Evolutionary conservation across 1,284 basidiomycete genomes (phyloP).

Genomic region (Boletus sp.): DNA sequence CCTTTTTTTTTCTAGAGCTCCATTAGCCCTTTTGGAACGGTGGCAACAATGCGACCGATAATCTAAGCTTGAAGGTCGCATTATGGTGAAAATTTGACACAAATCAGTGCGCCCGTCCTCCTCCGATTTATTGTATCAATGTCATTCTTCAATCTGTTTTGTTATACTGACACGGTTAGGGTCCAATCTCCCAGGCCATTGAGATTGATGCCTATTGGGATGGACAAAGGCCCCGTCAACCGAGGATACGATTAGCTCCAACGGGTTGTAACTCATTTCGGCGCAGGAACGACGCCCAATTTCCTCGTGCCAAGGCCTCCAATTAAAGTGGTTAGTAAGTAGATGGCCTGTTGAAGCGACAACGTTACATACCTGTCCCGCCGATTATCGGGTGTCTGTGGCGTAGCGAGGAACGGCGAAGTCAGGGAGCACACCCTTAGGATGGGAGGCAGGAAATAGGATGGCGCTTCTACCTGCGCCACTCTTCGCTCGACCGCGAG

Average conservation of each 20-base stretch:
- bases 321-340: not conserved
- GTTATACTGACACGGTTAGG: not conserved
- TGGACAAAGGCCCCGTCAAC: not conserved
- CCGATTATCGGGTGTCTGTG: slow-evolving; percentile 16
- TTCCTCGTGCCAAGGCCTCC: not conserved
- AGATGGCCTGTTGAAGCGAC: not conserved
- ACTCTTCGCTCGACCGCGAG: not conserved
- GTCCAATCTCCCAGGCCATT: not conserved
- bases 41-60: not conserved
- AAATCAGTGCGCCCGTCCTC: not conserved
- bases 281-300: not conserved
- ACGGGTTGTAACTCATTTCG: not conserved
- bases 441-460: not conserved
- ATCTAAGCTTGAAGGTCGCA: slow-evolving; percentile 4
- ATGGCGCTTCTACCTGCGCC: not conserved
- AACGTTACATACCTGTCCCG: not conserved
- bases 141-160: not conserved
- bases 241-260: not conserved
- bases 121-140: slow-evolving; percentile 1
- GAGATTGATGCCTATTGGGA: slow-evolving; percentile 1
- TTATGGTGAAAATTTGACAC: slow-evolving; percentile 7
- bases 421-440: slow-evolving; percentile 1
- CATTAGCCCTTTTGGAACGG: slow-evolving; percentile 1
- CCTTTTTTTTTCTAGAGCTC: slow-evolving; percentile 13
- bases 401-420: slow-evolving; percentile 21